Percentiles rank a stretch among this genome's conserved stretches.
Evolutionary conservation across 164 flowering plant species (phyloP).

Genomic region (Dillenia turbinata): DNA sequence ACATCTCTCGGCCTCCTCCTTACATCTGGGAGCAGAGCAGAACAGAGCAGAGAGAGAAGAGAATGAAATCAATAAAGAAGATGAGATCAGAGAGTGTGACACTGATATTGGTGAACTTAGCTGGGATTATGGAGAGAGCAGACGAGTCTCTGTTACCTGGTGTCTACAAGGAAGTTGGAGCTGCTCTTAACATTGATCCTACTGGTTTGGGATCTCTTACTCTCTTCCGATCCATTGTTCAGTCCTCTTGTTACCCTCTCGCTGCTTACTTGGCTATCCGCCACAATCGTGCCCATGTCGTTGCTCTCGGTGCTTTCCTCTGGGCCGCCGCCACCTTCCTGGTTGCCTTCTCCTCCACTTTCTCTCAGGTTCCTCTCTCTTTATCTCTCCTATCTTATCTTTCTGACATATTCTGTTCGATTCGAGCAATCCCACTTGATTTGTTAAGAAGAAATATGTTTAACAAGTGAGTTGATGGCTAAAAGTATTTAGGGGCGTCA

Average conservation of each 20-base stretch:
- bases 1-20: too few relatives aligned
- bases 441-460: too few relatives aligned
- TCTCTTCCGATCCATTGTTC: constrained; percentile 74
- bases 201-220: constrained; percentile 77
- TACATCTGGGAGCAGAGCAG: too few relatives aligned
- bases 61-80: neutral
- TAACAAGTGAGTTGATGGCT: too few relatives aligned
- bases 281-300: constrained; percentile 72
- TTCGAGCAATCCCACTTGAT: too few relatives aligned
- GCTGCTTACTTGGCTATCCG: constrained; percentile 68
- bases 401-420: too few relatives aligned
- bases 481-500: too few relatives aligned
- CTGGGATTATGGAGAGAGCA: constrained; percentile 82
- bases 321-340: constrained; percentile 95
- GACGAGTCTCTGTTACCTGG: constrained; percentile 86
- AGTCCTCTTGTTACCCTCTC: constrained; percentile 66
- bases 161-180: constrained; percentile 81
- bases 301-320: constrained; percentile 79
- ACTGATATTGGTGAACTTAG: constrained; percentile 67
- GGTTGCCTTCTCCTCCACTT: constrained; percentile 74
- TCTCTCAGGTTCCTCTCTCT: constrained; percentile 45
- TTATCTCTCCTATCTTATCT: neutral
- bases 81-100: constrained; percentile 60
- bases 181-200: constrained; percentile 69
- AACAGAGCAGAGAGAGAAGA: too few relatives aligned